Base-by-base conservation (phyloP, 2,329 filamentous ascomycete genomes). In the Rhexocercosporidium sp. region DNA sequence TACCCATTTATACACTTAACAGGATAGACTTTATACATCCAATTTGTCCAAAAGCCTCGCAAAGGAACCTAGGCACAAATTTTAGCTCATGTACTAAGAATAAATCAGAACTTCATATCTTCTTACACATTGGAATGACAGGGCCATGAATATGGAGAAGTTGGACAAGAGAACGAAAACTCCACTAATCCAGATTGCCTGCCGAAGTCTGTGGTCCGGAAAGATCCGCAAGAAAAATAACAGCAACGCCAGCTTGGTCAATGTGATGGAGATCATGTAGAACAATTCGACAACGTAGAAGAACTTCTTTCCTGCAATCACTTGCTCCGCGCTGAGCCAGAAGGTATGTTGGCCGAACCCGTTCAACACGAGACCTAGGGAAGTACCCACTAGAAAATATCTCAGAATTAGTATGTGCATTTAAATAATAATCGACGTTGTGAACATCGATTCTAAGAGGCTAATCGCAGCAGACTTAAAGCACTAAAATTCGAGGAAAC, bases 1-100 rank as follows among this genome's bases (percentile, higher is more conserved):
- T 89, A 82, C 57, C 90, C 86, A 74, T 90, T 84, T 65, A 84
- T 87, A 74, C 89, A 91, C 39, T 79, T 79, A 6, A 64, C 49
- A 9, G 51, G 66, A 1, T 46, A 11, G 0, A 20, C 18, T 44
- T 66, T 66, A 46, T 60, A 65, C 57, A 63, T 66, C 69, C 69
- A 70, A 31, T 70, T 70, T 11, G 61, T 68, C 69, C 69, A 70
- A 22, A 51, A 62, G 14, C 49, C 66, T 18, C 59, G 34, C 11
- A 70, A 59, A 6, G 66, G 67, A 5, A 66, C 22, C 54, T 59
- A 20, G 7, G 41, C 3, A 3, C 2, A 22, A 25, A 8, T 4
- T 22, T 62, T 31, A 62, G 59, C 31, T 39, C 18, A 1, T 14
- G 1, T 14, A 4, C n/a, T 14, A 37, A 8, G 20, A 18, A 4